These are phyloP conservation scores for Pholiota adiposa DNA, from an alignment of 1,284 basidiomycete genomes.

Conservation along the genomic window DNA sequence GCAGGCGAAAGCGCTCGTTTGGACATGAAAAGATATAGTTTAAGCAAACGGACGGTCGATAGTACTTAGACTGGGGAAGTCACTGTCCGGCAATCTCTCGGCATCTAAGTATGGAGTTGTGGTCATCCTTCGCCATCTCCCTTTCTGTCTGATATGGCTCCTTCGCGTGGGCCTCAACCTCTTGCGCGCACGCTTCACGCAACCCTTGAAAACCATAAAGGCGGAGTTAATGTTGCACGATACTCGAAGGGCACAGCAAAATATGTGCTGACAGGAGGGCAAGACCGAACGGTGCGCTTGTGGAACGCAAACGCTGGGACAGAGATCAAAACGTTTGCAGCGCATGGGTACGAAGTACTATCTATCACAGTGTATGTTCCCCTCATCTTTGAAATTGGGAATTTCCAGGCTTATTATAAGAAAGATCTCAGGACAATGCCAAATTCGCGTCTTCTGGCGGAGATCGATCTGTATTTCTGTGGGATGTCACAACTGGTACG, in stretches of 20 bases:
- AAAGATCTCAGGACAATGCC: constrained; percentile 89
- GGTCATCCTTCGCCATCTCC: background rate
- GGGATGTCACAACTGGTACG: constrained; percentile 91
- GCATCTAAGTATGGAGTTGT: constrained; percentile 5
- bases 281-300: constrained; percentile 87
- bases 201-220: constrained; percentile 70
- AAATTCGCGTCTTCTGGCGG: constrained; percentile 94
- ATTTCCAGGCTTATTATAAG: background rate
- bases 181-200: constrained; percentile 66
- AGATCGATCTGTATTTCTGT: constrained; percentile 90
- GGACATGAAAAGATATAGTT: constrained; percentile 43
- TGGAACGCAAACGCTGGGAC: constrained; percentile 88
- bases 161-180: constrained; percentile 62
- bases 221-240: constrained; percentile 81
- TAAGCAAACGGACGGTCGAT: background rate
- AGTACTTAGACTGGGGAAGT: background rate
- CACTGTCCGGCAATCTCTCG: constrained; percentile 12
- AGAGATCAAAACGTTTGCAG: constrained; percentile 90
- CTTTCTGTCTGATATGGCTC: constrained; percentile 50
- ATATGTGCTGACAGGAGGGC: constrained; percentile 90
- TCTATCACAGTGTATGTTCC: constrained; percentile 81
- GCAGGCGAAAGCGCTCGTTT: constrained; percentile 58
- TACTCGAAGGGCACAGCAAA: constrained; percentile 87
- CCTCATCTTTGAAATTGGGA: constrained; percentile 13
- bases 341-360: constrained; percentile 94